Base-by-base conservation (phyloP, 352 stramenopile species). In the Globisporangium paroecandrum region DNA sequence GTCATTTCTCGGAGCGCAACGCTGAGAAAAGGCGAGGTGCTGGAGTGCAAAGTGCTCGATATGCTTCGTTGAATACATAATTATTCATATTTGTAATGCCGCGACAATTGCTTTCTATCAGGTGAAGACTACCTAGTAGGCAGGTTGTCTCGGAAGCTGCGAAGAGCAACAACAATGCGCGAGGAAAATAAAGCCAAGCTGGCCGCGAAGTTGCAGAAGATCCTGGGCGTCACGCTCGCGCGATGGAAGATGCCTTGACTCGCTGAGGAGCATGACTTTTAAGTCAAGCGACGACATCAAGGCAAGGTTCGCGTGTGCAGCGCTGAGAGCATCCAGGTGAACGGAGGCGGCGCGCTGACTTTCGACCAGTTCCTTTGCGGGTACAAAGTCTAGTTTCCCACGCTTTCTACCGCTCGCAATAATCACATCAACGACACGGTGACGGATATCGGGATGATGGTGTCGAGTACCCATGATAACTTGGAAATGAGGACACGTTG, bases 261-360 rank as follows among this genome's bases (percentile, higher is more conserved):
- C 36, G 1, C 54, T 22, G 2, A 25, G 34, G 22, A 34, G 22
- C 10, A 34, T n/a, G 34, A 22, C 51, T 34, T 58, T 29, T 24
- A 58, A 36, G 51, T 58, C 12, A 24, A 58, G 3, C 51, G 29
- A 58, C 24, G 22, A 9, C 1, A 34, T 58, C 27, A 32, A 32
- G 27, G 27, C 12, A n/a, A 10, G 13, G 10, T 57, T 12, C 10
- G 51, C 22, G 22, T 18, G 13, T 56, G 49, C 49, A 18, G 13
- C 38, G 4, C 5, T 12, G 27, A 15, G 60, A 46, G 61, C 27
- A 41, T 71, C 38, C 60, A 68, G 36, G 6, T n/a, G 13, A 34
- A 36, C 54, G 41, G 57, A 49, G 38, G 64, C 22, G 63, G 34
- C 1, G 32, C 54, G 22, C 38, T 58, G 24, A 24, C 24, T 15